These are phyloP conservation scores for Schizophyllum amplum DNA, from an alignment of 1,284 basidiomycete genomes.

Conservation along the genomic window DNA sequence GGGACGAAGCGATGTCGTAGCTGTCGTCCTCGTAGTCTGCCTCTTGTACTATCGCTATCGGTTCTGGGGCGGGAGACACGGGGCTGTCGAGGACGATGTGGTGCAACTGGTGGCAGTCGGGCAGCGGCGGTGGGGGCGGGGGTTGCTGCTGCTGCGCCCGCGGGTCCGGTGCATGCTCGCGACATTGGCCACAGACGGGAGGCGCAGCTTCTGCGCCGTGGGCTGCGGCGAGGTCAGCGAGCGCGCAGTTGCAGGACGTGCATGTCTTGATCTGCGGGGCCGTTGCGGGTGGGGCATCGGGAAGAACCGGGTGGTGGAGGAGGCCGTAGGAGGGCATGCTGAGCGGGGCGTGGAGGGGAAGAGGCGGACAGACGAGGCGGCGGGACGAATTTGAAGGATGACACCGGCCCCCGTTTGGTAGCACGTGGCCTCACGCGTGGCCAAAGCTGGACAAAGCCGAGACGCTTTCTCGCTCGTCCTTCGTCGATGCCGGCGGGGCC, in stretches of 20 bases:
- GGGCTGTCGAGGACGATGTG: background rate
- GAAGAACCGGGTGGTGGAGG: background rate
- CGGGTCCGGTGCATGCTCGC: conserved; percentile 23
- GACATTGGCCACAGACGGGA: conserved; percentile 32
- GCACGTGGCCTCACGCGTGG: background rate
- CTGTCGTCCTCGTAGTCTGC: background rate
- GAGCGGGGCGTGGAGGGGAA: conserved; percentile 27
- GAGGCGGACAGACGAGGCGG: conserved; percentile 13
- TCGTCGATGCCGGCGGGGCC: background rate
- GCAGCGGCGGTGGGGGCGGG: conserved; percentile 13
- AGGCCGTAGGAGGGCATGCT: conserved; percentile 23
- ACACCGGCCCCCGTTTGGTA: background rate
- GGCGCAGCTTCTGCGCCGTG: conserved; percentile 17
- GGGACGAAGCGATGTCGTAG: background rate
- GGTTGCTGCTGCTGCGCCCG: conserved; percentile 18
- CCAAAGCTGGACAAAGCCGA: background rate
- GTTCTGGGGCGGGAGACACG: conserved; percentile 8
- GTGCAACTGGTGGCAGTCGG: conserved; percentile 1
- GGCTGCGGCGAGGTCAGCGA: conserved; percentile 6
- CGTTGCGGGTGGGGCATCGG: conserved; percentile 5
- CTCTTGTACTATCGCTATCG: background rate
- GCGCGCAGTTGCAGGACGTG: conserved; percentile 31
- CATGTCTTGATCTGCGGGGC: conserved; percentile 32
- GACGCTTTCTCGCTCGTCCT: background rate
- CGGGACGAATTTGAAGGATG: background rate